Base-by-base conservation (phyloP, 805 yeast genomes). In the Zygosaccharomyces siamensis region DNA sequence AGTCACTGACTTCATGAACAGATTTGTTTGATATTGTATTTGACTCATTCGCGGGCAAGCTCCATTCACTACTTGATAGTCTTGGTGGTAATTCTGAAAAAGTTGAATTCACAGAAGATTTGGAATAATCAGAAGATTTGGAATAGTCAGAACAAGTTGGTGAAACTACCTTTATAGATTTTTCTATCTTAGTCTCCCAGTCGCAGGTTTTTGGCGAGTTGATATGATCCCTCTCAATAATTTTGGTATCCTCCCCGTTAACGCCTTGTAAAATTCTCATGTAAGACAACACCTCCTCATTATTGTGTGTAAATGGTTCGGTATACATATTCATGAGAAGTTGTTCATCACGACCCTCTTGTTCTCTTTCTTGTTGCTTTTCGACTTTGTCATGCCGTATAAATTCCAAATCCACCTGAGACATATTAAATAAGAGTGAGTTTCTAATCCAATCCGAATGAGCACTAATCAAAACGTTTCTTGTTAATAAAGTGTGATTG, bases 21-120 rank as follows among this genome's bases (percentile, higher is more conserved):
- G 33, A 33, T n/a, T 46, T 38, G 23, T 47, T 49, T 8, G 56
- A 53, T 11, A 51, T 40, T 23, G 50, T 51, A 24, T 56, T 57
- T 24, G 55, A 43, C 35, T 54, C 58, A 36, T 52, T 53, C 16
- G 50, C 49, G 12, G 50, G 52, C 7, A 58, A 56, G 37, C 43
- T 46, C 59, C 58, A 57, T 8, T 55, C 57, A 23, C 56, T 51
- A 16, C 48, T 51, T 7, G 61, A 51, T 7, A 56, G 43, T 41
- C 53, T 55, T 30, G 64, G 61, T 20, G 60, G 59, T 8, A 50
- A 43, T 41, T 58, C 63, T 7, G 64, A 60, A 39, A 61, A 63
- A 12, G 59, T 44, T 2, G 64, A 60, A 40, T 56, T 57, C 20
- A 58, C 47, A 14, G 66, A 54, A 1, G 57, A 56, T 43, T 61